Evolutionary conservation across 257 asterid species (phyloP), one percentile per base, ranked within the genome.

Genomic region (Jasminum sambac): DNA sequence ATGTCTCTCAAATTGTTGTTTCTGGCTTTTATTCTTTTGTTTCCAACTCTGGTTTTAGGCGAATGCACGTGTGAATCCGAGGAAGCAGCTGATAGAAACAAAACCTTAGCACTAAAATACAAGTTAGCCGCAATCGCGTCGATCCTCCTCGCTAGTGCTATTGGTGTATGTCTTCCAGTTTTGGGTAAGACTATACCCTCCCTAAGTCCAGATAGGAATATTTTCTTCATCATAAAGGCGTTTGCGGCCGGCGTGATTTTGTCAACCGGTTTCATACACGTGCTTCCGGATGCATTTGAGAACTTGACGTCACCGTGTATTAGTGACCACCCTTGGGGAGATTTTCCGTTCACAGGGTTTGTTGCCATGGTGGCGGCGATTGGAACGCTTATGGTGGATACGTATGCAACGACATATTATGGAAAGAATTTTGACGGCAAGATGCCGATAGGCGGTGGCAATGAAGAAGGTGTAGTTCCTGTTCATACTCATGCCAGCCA

Each of bases 221-320:
- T 84, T 0, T 87, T 87, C 77, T 63, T 80, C 41, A 8, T 84
- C 14, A 26, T 76, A 6, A 79, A 86, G 36, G 85, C 91, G 8
- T 86, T 86, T 8, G 89, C 91, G 4, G 85, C 87, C 14, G 89
- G 89, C 0, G 84, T 86, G 11, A 82, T 82, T 58, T 34, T 84
- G 21, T 72, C 83, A 8, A 84, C 92, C 11, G 89, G 88, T 4
- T 80, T 80, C 9, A 75, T 83, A 0, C 88, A 84, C 10, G 72
- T 84, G 5, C 6, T 81, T 16, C 88, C 88, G 14, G 86, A 84
- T 17, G 82, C 88, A 0, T 76, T 78, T 25, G 83, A 78, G 1
- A 69, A 44, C 21, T 14, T 84, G 70, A 68, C 81, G 13, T 81
- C 86, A 0, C 81, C 84, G 26, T 84, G 86, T 23, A 26, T 84